Percentiles rank a stretch among this genome's conserved stretches.
phyloP scores from a whole-genome alignment of 2,329 filamentous ascomycete species.

The Microcera coccophila region DNA sequence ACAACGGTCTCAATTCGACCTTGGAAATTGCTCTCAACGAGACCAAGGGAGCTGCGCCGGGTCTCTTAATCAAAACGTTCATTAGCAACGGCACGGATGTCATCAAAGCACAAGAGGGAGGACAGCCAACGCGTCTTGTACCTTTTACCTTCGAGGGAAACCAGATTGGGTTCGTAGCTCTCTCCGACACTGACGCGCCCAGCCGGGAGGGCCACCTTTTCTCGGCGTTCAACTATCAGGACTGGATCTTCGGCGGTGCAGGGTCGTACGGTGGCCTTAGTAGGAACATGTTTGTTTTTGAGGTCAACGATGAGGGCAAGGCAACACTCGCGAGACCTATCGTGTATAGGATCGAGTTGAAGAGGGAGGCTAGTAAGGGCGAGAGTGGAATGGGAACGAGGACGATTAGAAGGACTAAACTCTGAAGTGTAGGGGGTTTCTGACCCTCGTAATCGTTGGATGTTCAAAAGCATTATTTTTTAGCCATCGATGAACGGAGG shows the following conservation, averaged over 20 bases:
- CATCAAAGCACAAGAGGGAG: not conserved
- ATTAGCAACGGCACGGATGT: slow-evolving; percentile 17
- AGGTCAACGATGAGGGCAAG: not conserved
- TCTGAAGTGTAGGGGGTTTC: too few species aligned
- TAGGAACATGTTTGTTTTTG: not conserved
- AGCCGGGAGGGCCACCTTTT: too few species aligned
- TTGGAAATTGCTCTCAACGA: slow-evolving; percentile 11
- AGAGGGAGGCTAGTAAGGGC: too few species aligned
- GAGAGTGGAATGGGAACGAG: too few species aligned
- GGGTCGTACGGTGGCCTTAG: not conserved
- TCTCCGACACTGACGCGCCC: not conserved
- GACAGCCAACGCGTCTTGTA: not conserved
- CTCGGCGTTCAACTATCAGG: not conserved
- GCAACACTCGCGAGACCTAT: too few species aligned
- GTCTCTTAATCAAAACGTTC: slow-evolving; percentile 6
- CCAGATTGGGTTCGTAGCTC: not conserved
- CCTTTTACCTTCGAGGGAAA: not conserved
- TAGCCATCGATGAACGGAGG: too few species aligned
- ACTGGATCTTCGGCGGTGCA: not conserved
- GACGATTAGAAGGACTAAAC: too few species aligned
- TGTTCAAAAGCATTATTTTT: too few species aligned
- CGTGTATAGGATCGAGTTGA: too few species aligned
- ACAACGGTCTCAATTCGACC: slow-evolving; percentile 7
- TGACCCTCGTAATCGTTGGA: too few species aligned
- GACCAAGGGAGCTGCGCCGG: slow-evolving; percentile 4